Conservation (phyloP, 192 early-diverging fungal species). For the Mortierella hygrophila region DNA sequence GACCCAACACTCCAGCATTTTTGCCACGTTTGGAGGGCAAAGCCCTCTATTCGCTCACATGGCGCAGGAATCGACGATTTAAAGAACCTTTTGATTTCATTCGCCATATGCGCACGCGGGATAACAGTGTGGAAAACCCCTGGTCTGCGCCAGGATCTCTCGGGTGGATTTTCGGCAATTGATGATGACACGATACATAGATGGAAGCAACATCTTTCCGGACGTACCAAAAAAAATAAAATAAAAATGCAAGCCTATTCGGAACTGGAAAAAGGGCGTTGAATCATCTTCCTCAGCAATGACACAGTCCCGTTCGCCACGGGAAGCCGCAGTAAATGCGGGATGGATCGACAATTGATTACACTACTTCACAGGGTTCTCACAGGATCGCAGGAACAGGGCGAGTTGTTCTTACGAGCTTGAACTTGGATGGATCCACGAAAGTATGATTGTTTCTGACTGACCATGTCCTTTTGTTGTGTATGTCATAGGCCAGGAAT, state of each 20-base stretch:
- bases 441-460: background rate
- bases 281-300: background rate
- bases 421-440: background rate
- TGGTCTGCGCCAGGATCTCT: background rate
- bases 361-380: background rate
- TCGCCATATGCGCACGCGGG: background rate
- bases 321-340: slow-evolving; percentile 8
- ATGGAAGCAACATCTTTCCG: background rate
- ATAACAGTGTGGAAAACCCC: background rate
- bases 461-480: background rate
- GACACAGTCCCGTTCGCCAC: background rate
- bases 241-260: background rate
- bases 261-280: background rate
- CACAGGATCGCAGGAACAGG: background rate
- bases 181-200: background rate
- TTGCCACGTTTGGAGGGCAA: background rate
- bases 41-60: background rate
- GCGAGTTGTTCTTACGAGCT: background rate
- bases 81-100: background rate
- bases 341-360: background rate
- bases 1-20: background rate
- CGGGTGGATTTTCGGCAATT: background rate
- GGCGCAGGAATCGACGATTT: background rate
- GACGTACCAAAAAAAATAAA: background rate
- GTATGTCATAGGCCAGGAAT: slow-evolving; percentile 55